Evolutionary conservation across 768 basidiomycete species (phyloP).

Genomic region (Hypholoma fasciculare): DNA sequence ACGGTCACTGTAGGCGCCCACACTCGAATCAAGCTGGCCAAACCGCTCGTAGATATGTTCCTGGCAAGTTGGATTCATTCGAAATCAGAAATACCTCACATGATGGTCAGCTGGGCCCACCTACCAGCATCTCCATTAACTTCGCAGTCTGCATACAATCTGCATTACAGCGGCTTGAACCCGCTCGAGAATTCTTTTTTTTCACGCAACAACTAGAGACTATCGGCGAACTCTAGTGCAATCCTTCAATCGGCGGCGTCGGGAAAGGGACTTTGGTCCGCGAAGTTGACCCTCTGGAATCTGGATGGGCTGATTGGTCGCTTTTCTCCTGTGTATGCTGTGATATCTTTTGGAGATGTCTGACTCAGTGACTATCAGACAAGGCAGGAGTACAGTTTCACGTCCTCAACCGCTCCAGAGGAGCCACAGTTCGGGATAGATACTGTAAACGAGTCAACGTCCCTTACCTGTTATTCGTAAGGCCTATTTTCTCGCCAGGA

Average conservation of each 20-base stretch:
- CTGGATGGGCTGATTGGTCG: conserved; percentile 84
- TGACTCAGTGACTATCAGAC: conserved; percentile 42
- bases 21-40: neutral
- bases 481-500: conserved; percentile 88
- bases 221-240: conserved; percentile 84
- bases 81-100: conserved; percentile 5
- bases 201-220: conserved; percentile 82
- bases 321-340: conserved; percentile 79
- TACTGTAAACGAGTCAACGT: neutral
- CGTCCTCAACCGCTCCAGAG: conserved; percentile 82
- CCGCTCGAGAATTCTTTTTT: conserved; percentile 76
- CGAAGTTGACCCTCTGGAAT: conserved; percentile 90
- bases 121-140: neutral
- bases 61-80: conserved; percentile 1
- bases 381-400: conserved; percentile 89
- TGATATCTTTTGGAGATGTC: neutral
- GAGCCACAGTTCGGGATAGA: conserved; percentile 73
- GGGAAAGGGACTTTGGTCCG: conserved; percentile 92
- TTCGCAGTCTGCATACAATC: no score
- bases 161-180: conserved; percentile 84
- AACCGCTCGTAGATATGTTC: neutral
- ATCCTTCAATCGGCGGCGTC: conserved; percentile 92
- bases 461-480: conserved; percentile 27
- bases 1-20: no score
- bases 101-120: conserved; percentile 10